phyloP scores from a whole-genome alignment of 805 yeast species.

The Yarrowia sp. region DNA sequence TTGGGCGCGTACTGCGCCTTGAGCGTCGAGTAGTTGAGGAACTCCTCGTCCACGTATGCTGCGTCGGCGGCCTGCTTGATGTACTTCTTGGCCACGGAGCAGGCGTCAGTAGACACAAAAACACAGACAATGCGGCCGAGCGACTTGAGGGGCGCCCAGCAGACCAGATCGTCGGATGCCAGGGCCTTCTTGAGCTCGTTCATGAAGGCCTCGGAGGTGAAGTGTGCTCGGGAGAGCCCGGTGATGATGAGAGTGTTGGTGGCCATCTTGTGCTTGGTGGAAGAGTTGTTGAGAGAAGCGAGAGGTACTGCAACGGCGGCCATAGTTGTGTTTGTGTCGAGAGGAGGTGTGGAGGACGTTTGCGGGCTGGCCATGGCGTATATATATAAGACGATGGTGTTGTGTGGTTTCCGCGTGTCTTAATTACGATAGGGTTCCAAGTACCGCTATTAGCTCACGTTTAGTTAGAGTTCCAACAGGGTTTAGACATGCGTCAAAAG shows the following conservation, averaged over 20 bases:
- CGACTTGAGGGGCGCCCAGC: conserved; percentile 34
- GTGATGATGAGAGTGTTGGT: conserved; percentile 29
- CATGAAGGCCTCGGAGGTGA: conserved; percentile 16
- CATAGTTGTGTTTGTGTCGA: background rate
- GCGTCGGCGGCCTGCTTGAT: conserved; percentile 26
- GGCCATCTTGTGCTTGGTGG: conserved; percentile 16
- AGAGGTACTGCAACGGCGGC: conserved; percentile 14
- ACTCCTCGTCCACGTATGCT: conserved; percentile 4
- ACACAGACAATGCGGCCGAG: conserved; percentile 34
- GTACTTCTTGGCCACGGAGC: conserved; percentile 18
- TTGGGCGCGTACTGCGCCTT: conserved; percentile 21
- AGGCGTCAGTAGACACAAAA: conserved; percentile 28
- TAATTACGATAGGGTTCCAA: conserved; percentile 3
- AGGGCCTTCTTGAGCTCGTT: background rate
- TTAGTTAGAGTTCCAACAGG: background rate
- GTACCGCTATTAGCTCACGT: background rate
- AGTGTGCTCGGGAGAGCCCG: conserved; percentile 27
- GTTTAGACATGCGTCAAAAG: background rate
- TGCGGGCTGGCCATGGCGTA: background rate
- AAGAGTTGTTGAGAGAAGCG: background rate
- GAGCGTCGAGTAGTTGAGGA: conserved; percentile 22
- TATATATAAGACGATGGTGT: background rate
- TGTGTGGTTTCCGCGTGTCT: background rate
- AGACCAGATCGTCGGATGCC: conserved; percentile 16
- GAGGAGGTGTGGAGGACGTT: background rate